Evolutionary conservation across 495 filamentous ascomycete species (phyloP), one percentile per base, ranked within the genome.

Genomic region (Entonaema liquescens): DNA sequence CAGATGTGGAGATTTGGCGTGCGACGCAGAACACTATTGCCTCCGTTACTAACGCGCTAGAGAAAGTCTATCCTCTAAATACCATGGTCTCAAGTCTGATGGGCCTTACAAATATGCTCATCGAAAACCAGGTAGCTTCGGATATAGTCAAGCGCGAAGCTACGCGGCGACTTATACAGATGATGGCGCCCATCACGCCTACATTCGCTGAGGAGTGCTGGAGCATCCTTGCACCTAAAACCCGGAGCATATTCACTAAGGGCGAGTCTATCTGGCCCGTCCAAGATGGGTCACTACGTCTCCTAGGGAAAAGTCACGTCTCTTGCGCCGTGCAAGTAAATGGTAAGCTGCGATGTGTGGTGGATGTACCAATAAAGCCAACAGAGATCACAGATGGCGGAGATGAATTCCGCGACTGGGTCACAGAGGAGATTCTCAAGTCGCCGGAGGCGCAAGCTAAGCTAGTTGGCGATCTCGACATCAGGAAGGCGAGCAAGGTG

Each of bases 31-130:
- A 83, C 38, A 90, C 90, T 17, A 89, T 96, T 42, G 62, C 68
- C 1, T 89, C 84, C n/a, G 88, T 94, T 63, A 93, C 89, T 0
- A 77, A 80, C 5, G 88, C 90, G n/a, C 87, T 94, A 62, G 82
- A 89, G 60, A 83, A 84, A 35, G 90, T 92, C 1, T 90, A 92
- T 68, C 76, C 89, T 1, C 83, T 97, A 47, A 97, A 97, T 78
- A 95, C 92, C 2, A 86, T 91, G 35, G 86, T 97, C 17, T 93
- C 91, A 2, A 91, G 93, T 70, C 82, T 97, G 35, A 97, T 91
- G 79, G 87, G 85, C 17, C 84, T 97, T 2, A 93, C 92, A 12
- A 95, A 96, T 74, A 67, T 80, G 2, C 81, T 97, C 26, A 66
- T 76, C 21, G 78, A 77, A 5, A 61, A 75, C 7, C 49, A 66